A percentile compares a stretch with the other conserved stretches of the same genome.
phyloP scores from a whole-genome alignment of 129 eudicot species.

The Oenanthe sinensis region DNA sequence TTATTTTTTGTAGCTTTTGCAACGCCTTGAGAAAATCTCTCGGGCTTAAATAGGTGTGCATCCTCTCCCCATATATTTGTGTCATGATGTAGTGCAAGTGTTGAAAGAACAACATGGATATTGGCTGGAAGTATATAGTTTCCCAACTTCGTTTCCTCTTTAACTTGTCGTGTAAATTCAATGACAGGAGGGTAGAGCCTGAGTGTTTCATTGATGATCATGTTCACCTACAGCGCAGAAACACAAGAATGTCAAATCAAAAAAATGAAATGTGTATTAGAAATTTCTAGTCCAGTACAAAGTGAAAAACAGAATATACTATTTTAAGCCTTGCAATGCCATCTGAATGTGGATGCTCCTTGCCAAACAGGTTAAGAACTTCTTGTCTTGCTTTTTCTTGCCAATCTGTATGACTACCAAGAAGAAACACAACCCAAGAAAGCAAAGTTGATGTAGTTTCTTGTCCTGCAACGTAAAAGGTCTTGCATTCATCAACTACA shows the following conservation, averaged over 20 bases:
- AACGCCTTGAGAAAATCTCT: slow-evolving; percentile 34
- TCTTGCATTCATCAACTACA: slow-evolving; percentile 13
- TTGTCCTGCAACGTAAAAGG: slow-evolving; percentile 9
- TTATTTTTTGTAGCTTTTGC: slow-evolving; percentile 25
- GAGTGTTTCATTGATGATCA: slow-evolving; percentile 34
- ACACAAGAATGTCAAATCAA: not conserved
- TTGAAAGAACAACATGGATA: slow-evolving; percentile 13
- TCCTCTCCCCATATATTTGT: slow-evolving; percentile 32
- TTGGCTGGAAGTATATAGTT: slow-evolving; percentile 4
- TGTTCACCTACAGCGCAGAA: slow-evolving; percentile 20
- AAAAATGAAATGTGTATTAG: not conserved
- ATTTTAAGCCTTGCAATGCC: slow-evolving; percentile 11
- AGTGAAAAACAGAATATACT: not conserved
- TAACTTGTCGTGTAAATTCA: slow-evolving; percentile 11
- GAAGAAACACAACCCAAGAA: slow-evolving; percentile 10
- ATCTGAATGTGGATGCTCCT: slow-evolving; percentile 1
- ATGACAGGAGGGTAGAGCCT: slow-evolving; percentile 31
- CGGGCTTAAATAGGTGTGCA: slow-evolving; percentile 28
- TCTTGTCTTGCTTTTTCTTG: slow-evolving; percentile 11
- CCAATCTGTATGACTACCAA: slow-evolving; percentile 10
- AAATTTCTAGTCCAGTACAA: not conserved
- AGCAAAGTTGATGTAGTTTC: slow-evolving; percentile 10
- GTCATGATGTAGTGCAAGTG: slow-evolving; percentile 28
- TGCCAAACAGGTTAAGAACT: slow-evolving; percentile 11
- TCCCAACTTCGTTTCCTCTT: slow-evolving; percentile 23